Evolutionary conservation across 306 rosid species (phyloP).

Genomic region (Echinosophora koreensis): DNA sequence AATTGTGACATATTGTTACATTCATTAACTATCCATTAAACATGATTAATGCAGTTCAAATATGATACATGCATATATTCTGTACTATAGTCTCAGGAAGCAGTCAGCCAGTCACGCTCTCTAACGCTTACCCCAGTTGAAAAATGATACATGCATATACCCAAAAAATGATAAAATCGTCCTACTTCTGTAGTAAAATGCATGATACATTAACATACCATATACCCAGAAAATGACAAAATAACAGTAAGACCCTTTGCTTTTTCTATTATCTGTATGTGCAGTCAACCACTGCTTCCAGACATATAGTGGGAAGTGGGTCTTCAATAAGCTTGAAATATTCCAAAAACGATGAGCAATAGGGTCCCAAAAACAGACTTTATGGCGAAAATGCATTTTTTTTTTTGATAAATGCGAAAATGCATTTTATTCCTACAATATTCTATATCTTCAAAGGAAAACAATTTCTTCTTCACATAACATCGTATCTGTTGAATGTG

Average conservation of each 20-base stretch:
- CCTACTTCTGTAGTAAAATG: neutral
- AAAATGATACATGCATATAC: neutral
- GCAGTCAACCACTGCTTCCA: slow-evolving; percentile 80
- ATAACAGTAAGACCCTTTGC: slow-evolving; percentile 36
- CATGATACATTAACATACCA: neutral
- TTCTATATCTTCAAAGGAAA: neutral
- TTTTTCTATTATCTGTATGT: slow-evolving; percentile 42
- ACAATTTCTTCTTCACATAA: neutral
- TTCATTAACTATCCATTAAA: no score
- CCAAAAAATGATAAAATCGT: neutral
- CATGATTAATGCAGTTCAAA: no score
- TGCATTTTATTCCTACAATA: slow-evolving; percentile 33
- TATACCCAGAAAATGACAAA: neutral
- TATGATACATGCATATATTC: no score
- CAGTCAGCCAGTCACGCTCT: neutral
- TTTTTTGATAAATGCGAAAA: no score
- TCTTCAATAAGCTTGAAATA: slow-evolving; percentile 55
- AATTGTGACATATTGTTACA: no score
- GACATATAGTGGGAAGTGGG: slow-evolving; percentile 63
- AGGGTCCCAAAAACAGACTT: slow-evolving; percentile 55
- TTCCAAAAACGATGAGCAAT: slow-evolving; percentile 60
- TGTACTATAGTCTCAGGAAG: neutral
- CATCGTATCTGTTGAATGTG: neutral
- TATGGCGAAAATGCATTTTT: slow-evolving; percentile 45
- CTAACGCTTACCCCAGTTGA: neutral